Evolutionary conservation across 192 early-diverging fungal species (phyloP).

Genomic region (Linnemannia zychae): DNA sequence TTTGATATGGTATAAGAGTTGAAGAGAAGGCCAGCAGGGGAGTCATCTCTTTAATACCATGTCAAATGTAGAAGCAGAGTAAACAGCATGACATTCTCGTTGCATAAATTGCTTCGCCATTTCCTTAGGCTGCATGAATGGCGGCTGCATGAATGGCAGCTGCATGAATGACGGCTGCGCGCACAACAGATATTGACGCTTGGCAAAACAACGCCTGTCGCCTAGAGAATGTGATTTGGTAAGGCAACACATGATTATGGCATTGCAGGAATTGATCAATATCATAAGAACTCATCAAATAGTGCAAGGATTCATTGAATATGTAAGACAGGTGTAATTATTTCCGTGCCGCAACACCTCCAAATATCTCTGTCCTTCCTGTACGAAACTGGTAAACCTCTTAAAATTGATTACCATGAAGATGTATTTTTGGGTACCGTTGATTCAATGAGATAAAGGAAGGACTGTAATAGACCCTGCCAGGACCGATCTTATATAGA

Average conservation of each 20-base stretch:
- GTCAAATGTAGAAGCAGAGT: background rate
- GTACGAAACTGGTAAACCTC: background rate
- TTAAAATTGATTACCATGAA: too few species aligned
- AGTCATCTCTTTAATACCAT: background rate
- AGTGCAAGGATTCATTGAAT: background rate
- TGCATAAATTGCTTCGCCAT: slow-evolving; percentile 12
- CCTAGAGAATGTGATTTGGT: background rate
- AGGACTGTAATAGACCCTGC: too few species aligned
- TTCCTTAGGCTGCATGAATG: background rate
- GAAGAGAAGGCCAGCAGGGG: background rate
- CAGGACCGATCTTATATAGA: too few species aligned
- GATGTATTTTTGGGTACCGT: too few species aligned
- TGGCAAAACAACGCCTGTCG: background rate
- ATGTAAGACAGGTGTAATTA: background rate
- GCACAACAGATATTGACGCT: background rate
- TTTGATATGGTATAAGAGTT: background rate
- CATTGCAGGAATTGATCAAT: background rate
- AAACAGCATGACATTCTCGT: background rate
- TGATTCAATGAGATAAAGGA: too few species aligned
- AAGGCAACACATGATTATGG: background rate
- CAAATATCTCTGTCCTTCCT: background rate
- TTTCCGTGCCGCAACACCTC: background rate
- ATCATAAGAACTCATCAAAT: background rate
- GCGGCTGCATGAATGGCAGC: background rate
- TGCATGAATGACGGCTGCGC: background rate